Evolutionary conservation across 2,329 filamentous ascomycete species (phyloP).

Genomic region (Ophiostoma sp.): DNA sequence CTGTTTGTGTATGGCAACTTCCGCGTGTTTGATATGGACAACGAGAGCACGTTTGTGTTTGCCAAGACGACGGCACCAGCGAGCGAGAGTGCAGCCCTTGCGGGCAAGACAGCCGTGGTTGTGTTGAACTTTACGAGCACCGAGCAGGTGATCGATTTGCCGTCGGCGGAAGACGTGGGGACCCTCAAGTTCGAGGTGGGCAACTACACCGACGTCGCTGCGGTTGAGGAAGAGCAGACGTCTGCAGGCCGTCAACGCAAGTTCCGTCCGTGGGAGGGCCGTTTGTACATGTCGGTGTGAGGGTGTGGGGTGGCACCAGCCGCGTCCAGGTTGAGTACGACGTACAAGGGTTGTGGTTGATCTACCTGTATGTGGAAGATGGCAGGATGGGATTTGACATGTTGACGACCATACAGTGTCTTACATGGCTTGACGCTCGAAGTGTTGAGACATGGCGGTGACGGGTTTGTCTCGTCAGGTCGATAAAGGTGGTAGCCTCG

Average conservation of each 20-base stretch:
- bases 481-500: background rate
- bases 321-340: too few relatives aligned
- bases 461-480: background rate
- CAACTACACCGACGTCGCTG: slow-evolving; percentile 31
- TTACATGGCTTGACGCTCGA: background rate
- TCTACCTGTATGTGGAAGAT: background rate
- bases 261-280: slow-evolving; percentile 35
- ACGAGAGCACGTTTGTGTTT: slow-evolving; percentile 43
- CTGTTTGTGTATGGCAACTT: slow-evolving; percentile 59
- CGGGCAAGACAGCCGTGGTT: slow-evolving; percentile 31
- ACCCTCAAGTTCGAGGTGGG: slow-evolving; percentile 29
- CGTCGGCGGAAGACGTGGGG: slow-evolving; percentile 25
- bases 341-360: background rate
- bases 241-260: slow-evolving; percentile 20
- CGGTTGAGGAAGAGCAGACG: slow-evolving; percentile 18
- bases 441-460: slow-evolving; percentile 6
- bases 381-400: background rate
- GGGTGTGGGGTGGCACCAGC: background rate
- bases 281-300: slow-evolving; percentile 31
- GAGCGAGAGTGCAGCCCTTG: slow-evolving; percentile 9
- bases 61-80: slow-evolving; percentile 33
- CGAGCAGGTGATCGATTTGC: slow-evolving; percentile 33
- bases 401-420: background rate
- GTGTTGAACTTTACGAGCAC: slow-evolving; percentile 41
- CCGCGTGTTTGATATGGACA: slow-evolving; percentile 44